Conservation (phyloP, 495 filamentous ascomycete species). For the Penicillium dipodomyicola region DNA sequence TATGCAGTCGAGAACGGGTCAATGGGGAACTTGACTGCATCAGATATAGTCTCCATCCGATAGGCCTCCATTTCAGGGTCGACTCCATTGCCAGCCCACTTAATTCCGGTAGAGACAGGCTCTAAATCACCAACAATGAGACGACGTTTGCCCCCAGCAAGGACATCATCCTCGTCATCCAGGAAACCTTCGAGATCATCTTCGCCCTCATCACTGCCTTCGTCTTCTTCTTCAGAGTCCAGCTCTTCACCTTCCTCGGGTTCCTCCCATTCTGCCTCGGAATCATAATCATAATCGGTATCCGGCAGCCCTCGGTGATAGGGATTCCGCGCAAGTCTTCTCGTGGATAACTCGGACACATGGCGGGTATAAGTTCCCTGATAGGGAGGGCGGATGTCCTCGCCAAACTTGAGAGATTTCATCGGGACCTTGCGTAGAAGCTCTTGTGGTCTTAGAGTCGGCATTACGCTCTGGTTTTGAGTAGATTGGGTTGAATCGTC, state of each 20-base stretch:
- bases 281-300: slow-evolving; percentile 92
- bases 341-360: slow-evolving; percentile 46
- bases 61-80: slow-evolving; percentile 51
- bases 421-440: slow-evolving; percentile 62
- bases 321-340: slow-evolving; percentile 68
- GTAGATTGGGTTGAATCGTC: slow-evolving; percentile 6
- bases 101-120: slow-evolving; percentile 72
- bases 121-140: slow-evolving; percentile 66
- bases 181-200: slow-evolving; percentile 56
- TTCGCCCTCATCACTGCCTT: slow-evolving; percentile 50
- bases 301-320: slow-evolving; percentile 60
- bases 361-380: slow-evolving; percentile 74
- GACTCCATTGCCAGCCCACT: slow-evolving; percentile 67
- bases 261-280: slow-evolving; percentile 92
- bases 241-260: slow-evolving; percentile 77
- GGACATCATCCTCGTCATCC: slow-evolving; percentile 50
- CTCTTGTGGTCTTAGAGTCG: slow-evolving; percentile 38
- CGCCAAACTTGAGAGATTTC: slow-evolving; percentile 76
- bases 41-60: slow-evolving; percentile 68
- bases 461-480: slow-evolving; percentile 15
- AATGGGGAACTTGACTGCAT: slow-evolving; percentile 57
- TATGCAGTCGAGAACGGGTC: slow-evolving; percentile 83
- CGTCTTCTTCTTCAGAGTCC: slow-evolving; percentile 75
- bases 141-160: slow-evolving; percentile 42
- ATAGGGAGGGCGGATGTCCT: slow-evolving; percentile 91